Evolutionary conservation across 768 basidiomycete species (phyloP).

Genomic region (Pholiota microspora): DNA sequence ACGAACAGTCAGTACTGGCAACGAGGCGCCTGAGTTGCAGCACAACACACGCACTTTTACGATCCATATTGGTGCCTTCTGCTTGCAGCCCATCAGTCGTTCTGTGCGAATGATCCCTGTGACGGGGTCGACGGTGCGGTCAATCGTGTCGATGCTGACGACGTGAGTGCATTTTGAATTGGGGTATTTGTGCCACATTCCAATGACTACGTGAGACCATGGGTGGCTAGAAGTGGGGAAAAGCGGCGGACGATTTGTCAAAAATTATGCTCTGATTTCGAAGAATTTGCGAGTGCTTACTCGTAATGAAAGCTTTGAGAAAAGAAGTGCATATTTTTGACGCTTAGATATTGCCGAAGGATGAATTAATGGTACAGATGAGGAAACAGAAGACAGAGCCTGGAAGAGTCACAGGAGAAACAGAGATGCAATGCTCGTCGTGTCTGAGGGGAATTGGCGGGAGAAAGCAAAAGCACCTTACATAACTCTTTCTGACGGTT

Average conservation of each 20-base stretch:
- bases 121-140: constrained; percentile 76
- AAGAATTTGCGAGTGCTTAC: constrained; percentile 41
- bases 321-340: constrained; percentile 74
- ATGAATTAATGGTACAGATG: constrained; percentile 30
- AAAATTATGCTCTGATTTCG: constrained; percentile 5
- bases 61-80: constrained; percentile 90
- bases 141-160: constrained; percentile 81
- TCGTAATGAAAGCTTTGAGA: constrained; percentile 83
- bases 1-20: neutral
- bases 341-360: constrained; percentile 4
- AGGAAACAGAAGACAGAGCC: constrained; percentile 9
- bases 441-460: constrained; percentile 12
- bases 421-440: constrained; percentile 9
- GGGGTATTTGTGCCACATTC: constrained; percentile 96
- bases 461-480: constrained; percentile 14
- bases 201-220: constrained; percentile 88
- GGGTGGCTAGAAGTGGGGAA: constrained; percentile 67
- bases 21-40: constrained; percentile 1
- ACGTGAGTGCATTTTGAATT: constrained; percentile 91
- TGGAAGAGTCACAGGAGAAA: constrained; percentile 1
- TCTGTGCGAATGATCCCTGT: constrained; percentile 93
- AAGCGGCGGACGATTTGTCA: constrained; percentile 17
- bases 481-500: constrained; percentile 14
- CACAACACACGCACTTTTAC: constrained; percentile 63
- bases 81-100: constrained; percentile 86